Percentiles rank a stretch among this genome's conserved stretches.
These are phyloP conservation scores for Iberis pinnata DNA, from an alignment of 345 rosid genomes.

Conservation along the genomic window DNA sequence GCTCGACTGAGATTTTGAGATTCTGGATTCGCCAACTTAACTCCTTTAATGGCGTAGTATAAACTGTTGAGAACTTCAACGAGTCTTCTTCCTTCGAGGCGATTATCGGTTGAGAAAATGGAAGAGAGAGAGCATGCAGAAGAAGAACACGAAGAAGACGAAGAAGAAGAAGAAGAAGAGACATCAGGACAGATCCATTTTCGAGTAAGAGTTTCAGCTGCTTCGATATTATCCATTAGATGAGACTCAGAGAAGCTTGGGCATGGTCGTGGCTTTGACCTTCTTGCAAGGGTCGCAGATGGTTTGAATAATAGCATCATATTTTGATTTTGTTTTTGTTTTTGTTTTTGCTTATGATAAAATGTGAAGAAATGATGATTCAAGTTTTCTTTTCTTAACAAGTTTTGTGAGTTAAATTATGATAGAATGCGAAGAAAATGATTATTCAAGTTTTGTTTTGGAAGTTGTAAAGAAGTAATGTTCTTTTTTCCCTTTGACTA, in stretches of 20 bases:
- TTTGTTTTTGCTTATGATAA: too few relatives aligned
- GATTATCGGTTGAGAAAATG: slow-evolving; percentile 42
- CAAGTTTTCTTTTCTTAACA: too few relatives aligned
- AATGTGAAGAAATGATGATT: too few relatives aligned
- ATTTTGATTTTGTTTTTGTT: too few relatives aligned
- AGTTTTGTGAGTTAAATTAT: too few relatives aligned
- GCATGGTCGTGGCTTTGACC: slow-evolving; percentile 28
- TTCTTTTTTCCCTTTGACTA: too few relatives aligned
- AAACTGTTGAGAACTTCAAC: slow-evolving; percentile 39
- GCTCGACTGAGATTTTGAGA: slow-evolving; percentile 52
- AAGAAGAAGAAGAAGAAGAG: neutral
- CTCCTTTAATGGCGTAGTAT: slow-evolving; percentile 58
- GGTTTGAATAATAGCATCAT: slow-evolving; percentile 33
- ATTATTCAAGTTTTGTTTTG: too few relatives aligned
- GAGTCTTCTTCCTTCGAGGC: slow-evolving; percentile 47
- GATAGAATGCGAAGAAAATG: too few relatives aligned
- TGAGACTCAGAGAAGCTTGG: slow-evolving; percentile 50
- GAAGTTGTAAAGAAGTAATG: too few relatives aligned
- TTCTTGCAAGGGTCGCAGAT: slow-evolving; percentile 19
- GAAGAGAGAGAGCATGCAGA: slow-evolving; percentile 21
- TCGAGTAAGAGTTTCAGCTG: slow-evolving; percentile 34
- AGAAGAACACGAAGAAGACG: neutral
- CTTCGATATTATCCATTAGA: slow-evolving; percentile 43
- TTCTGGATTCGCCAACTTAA: slow-evolving; percentile 24
- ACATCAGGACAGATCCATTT: slow-evolving; percentile 34